phyloP scores from a whole-genome alignment of 495 filamentous ascomycete species.

The Aspergillus carlsbadensis region DNA sequence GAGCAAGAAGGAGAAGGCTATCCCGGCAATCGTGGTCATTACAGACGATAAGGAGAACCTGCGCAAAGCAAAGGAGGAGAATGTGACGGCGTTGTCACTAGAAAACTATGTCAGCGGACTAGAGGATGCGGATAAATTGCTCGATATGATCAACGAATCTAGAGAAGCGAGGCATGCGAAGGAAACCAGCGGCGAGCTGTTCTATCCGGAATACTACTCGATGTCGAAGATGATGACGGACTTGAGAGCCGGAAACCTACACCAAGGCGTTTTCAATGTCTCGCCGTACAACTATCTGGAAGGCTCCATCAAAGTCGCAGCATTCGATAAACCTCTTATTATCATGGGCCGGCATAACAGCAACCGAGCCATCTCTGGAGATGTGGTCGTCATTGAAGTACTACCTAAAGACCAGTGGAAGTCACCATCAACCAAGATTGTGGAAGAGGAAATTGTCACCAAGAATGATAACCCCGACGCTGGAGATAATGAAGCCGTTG shows the following conservation, averaged over 20 bases:
- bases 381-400: constrained; percentile 88
- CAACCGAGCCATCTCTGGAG: constrained; percentile 88
- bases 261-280: constrained; percentile 93
- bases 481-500: constrained; percentile 71
- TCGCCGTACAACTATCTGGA: constrained; percentile 98
- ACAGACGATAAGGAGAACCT: constrained; percentile 90
- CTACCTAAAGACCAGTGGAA: constrained; percentile 96
- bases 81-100: constrained; percentile 64
- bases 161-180: constrained; percentile 63
- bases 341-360: constrained; percentile 95
- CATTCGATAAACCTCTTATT: constrained; percentile 84
- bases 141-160: constrained; percentile 92
- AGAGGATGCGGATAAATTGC: constrained; percentile 75
- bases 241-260: constrained; percentile 77
- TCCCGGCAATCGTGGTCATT: constrained; percentile 85
- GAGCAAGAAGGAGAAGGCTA: constrained; percentile 54
- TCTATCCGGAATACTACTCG: constrained; percentile 83
- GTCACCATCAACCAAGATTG: constrained; percentile 86
- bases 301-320: constrained; percentile 81
- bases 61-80: constrained; percentile 74
- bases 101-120: constrained; percentile 78
- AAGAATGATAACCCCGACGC: constrained; percentile 89
- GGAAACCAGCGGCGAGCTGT: constrained; percentile 61
- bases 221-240: constrained; percentile 96
- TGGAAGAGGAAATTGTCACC: constrained; percentile 90